These are phyloP conservation scores for Aspergillus glaucus DNA, from an alignment of 2,329 filamentous ascomycete species.

Conservation along the genomic window DNA sequence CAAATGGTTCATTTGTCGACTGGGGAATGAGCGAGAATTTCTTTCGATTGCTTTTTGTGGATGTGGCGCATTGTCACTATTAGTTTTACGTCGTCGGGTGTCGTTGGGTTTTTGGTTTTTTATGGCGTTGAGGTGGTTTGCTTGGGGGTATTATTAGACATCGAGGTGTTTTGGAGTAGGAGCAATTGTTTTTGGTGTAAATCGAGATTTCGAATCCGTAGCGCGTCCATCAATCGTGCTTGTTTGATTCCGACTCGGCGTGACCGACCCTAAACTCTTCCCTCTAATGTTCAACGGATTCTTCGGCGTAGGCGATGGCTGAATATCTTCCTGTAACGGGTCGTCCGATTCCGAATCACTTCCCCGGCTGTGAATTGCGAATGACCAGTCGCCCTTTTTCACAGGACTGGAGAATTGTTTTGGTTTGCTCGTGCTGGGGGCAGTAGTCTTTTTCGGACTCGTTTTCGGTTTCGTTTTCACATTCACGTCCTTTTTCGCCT, in stretches of 20 bases:
- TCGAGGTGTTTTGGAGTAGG: not conserved
- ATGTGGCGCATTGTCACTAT: constrained; percentile 26
- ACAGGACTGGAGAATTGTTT: constrained; percentile 15
- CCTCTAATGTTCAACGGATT: constrained; percentile 16
- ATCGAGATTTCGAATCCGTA: not conserved
- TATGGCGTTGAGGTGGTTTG: constrained; percentile 10
- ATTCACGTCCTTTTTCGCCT: constrained; percentile 14
- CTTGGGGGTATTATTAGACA: not conserved
- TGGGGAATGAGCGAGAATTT: constrained; percentile 24
- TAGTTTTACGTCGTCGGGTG: constrained; percentile 27
- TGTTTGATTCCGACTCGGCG: constrained; percentile 4
- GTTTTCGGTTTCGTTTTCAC: constrained; percentile 13
- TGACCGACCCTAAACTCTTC: constrained; percentile 7
- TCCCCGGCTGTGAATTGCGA: constrained; percentile 26
- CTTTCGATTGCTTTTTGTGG: constrained; percentile 21
- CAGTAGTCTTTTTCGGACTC: constrained; percentile 14
- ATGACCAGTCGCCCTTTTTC: constrained; percentile 30
- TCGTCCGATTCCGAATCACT: constrained; percentile 35
- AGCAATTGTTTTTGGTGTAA: constrained; percentile 4
- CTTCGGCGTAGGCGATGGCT: constrained; percentile 26
- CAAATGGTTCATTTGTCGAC: constrained; percentile 15
- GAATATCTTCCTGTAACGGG: constrained; percentile 31
- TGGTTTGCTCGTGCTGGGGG: not conserved
- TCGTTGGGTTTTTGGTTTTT: constrained; percentile 15
- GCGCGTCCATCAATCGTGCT: not conserved